Evolutionary conservation across 176 grass and related monocot genomes (phyloP).

Genomic region (Rhynchospora tenuis): DNA sequence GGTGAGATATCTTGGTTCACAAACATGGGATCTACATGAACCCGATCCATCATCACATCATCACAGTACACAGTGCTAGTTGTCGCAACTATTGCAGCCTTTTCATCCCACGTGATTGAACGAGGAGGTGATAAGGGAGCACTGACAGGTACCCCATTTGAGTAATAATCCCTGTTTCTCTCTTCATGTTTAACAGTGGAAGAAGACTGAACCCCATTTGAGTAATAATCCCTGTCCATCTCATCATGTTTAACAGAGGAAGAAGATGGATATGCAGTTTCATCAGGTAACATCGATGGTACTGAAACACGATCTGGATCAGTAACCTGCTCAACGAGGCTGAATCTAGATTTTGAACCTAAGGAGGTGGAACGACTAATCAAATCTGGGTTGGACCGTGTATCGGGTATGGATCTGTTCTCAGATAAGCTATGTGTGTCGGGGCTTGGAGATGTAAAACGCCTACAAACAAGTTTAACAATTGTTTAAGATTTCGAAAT

Average conservation of each 20-base stretch:
- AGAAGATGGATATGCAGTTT: slow-evolving; percentile 23
- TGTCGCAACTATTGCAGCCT: slow-evolving; percentile 55
- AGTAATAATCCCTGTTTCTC: background rate
- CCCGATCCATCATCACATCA: slow-evolving; percentile 55
- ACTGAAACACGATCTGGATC: slow-evolving; percentile 37
- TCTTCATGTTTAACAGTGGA: slow-evolving; percentile 10
- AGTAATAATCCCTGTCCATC: background rate
- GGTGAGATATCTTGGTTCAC: slow-evolving; percentile 40
- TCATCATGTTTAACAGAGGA: slow-evolving; percentile 22
- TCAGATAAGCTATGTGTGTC: slow-evolving; percentile 60
- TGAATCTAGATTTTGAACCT: slow-evolving; percentile 60
- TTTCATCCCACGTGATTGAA: slow-evolving; percentile 74
- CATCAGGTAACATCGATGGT: slow-evolving; percentile 15
- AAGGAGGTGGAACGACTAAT: slow-evolving; percentile 85
- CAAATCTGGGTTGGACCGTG: slow-evolving; percentile 58
- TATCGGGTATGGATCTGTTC: slow-evolving; percentile 59
- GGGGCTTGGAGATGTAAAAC: slow-evolving; percentile 54
- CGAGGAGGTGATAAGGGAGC: background rate
- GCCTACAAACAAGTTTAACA: slow-evolving; percentile 40
- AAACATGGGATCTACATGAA: slow-evolving; percentile 32
- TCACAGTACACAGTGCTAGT: slow-evolving; percentile 63
- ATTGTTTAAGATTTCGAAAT: slow-evolving; percentile 7
- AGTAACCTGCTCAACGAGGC: slow-evolving; percentile 50
- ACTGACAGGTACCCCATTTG: slow-evolving; percentile 11
- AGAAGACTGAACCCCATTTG: slow-evolving; percentile 18